A percentile compares a stretch with the other conserved stretches of the same genome.
These are phyloP conservation scores for Neopestalotiopsis sp. DNA, from an alignment of 2,329 filamentous ascomycete genomes.

Conservation along the genomic window DNA sequence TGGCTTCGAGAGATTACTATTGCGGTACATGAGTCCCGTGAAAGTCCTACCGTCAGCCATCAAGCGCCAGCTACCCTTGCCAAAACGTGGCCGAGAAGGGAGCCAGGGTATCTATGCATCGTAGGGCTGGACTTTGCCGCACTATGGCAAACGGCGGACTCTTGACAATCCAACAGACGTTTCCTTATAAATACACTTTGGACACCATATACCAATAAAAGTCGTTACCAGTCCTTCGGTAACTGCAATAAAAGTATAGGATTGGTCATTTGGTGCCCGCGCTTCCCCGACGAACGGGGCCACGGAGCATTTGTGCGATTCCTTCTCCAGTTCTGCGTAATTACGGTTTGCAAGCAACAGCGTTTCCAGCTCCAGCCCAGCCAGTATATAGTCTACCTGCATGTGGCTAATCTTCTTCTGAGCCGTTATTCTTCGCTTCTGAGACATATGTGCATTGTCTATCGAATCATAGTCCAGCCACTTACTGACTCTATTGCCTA, in stretches of 20 bases:
- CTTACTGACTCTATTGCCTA: neutral
- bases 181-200: neutral
- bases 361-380: neutral
- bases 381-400: neutral
- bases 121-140: neutral
- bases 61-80: neutral
- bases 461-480: neutral
- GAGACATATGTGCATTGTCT: neutral
- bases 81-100: neutral
- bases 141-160: neutral
- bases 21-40: too few species aligned
- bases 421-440: neutral
- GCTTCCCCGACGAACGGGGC: neutral
- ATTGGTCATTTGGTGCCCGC: neutral
- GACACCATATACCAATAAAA: neutral
- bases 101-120: neutral
- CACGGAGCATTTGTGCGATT: neutral
- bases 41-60: neutral
- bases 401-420: neutral
- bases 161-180: neutral
- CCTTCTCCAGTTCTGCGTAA: neutral
- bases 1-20: neutral
- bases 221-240: neutral
- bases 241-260: neutral
- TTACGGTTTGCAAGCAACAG: too few species aligned